Evolutionary conservation across 345 rosid species (phyloP).

Genomic region (Trapa incisa): DNA sequence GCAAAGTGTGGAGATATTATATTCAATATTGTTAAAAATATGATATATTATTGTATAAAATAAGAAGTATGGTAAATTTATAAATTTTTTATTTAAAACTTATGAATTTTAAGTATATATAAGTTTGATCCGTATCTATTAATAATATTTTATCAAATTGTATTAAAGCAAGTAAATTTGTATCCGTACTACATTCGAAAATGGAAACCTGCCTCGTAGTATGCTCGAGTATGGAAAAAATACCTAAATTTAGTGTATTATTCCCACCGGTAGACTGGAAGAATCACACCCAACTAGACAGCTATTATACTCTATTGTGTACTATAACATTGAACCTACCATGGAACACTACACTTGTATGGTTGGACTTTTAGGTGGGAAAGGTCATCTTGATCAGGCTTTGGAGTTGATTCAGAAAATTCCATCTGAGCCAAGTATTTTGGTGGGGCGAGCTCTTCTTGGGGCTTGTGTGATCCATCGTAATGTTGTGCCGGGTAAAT

Average conservation of each 20-base stretch:
- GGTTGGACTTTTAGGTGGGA: conserved; percentile 36
- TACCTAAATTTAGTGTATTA: too few species aligned
- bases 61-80: conserved; percentile 15
- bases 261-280: conserved; percentile 54
- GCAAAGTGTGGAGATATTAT: conserved; percentile 77
- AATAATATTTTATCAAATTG: too few species aligned
- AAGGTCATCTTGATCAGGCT: conserved; percentile 62
- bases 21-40: conserved; percentile 19
- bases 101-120: too few species aligned
- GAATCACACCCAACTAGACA: conserved; percentile 17
- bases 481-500: conserved; percentile 46
- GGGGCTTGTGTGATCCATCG: conserved; percentile 68
- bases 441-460: conserved; percentile 80
- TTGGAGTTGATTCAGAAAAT: conserved; percentile 52
- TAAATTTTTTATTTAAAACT: conserved; percentile 23
- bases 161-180: too few species aligned
- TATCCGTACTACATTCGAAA: too few species aligned
- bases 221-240: too few species aligned
- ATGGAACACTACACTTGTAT: conserved; percentile 50
- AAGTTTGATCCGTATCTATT: too few species aligned
- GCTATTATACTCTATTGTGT: conserved; percentile 47
- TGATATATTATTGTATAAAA: too few species aligned
- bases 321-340: conserved; percentile 57
- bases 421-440: conserved; percentile 51
- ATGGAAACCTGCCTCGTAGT: too few species aligned